A percentile compares a stretch with the other conserved stretches of the same genome.
Evolutionary conservation across 768 basidiomycete species (phyloP).

Genomic region (Albatrellus ellisii): DNA sequence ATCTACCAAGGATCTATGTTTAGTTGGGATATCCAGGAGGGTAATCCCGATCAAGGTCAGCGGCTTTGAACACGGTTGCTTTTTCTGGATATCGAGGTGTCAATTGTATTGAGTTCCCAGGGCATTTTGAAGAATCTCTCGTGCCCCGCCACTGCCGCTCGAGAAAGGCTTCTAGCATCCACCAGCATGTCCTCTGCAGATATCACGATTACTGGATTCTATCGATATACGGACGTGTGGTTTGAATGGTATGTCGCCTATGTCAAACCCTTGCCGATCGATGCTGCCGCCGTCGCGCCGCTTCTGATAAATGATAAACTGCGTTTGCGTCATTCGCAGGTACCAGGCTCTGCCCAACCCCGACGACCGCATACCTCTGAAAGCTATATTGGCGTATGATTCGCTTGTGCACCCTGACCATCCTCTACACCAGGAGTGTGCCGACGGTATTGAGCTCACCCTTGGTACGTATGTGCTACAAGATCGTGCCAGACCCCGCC

Average conservation of each 20-base stretch:
- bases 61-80: constrained; percentile 4
- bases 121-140: background rate
- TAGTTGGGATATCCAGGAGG: no score
- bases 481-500: no score
- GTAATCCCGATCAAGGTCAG: no score
- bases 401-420: constrained; percentile 57
- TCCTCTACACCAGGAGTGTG: constrained; percentile 51
- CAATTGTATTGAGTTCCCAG: constrained; percentile 2
- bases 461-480: constrained; percentile 46
- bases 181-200: constrained; percentile 21
- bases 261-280: no score
- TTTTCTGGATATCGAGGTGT: background rate
- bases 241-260: constrained; percentile 63
- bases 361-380: constrained; percentile 49
- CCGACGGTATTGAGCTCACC: constrained; percentile 58
- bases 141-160: background rate
- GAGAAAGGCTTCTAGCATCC: background rate
- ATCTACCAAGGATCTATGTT: no score
- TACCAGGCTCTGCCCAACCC: constrained; percentile 37
- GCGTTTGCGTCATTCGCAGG: constrained; percentile 40
- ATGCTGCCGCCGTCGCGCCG: background rate
- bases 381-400: constrained; percentile 59
- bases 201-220: constrained; percentile 46
- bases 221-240: constrained; percentile 77
- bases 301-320: background rate